Evolutionary conservation across 164 flowering plant genomes (phyloP).

Genomic region (Houttuynia cordata): DNA sequence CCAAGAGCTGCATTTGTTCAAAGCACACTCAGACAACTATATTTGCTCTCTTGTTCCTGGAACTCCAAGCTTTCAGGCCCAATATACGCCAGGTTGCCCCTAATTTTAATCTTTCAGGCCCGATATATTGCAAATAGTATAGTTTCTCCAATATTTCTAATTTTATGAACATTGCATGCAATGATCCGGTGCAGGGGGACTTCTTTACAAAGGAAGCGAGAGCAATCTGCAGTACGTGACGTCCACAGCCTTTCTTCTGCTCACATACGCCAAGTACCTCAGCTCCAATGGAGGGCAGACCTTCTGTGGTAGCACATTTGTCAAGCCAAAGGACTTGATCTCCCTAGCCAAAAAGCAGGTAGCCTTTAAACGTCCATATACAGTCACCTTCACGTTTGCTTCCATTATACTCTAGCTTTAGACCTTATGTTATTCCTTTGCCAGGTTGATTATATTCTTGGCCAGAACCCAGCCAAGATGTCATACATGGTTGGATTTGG

Average conservation of each 20-base stretch:
- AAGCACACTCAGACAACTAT: constrained; percentile 69
- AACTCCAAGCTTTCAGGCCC: constrained; percentile 35
- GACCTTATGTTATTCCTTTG: neutral
- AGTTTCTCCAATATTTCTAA: too few species aligned
- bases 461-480: constrained; percentile 66
- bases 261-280: constrained; percentile 74
- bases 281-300: constrained; percentile 22
- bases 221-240: constrained; percentile 95
- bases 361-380: neutral
- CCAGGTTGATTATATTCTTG: constrained; percentile 77
- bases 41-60: constrained; percentile 75
- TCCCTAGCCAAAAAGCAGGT: constrained; percentile 60
- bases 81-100: constrained; percentile 61
- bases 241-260: constrained; percentile 54
- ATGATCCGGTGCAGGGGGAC: constrained; percentile 49
- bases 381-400: neutral
- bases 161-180: too few species aligned
- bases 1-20: constrained; percentile 62
- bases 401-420: too few species aligned
- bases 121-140: too few species aligned
- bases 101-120: too few species aligned
- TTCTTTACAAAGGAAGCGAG: constrained; percentile 58
- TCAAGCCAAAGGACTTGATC: constrained; percentile 39
- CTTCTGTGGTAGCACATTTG: constrained; percentile 37
- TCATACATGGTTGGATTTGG: constrained; percentile 98